Evolutionary conservation across 768 basidiomycete species (phyloP).

Genomic region (Mycena pura): DNA sequence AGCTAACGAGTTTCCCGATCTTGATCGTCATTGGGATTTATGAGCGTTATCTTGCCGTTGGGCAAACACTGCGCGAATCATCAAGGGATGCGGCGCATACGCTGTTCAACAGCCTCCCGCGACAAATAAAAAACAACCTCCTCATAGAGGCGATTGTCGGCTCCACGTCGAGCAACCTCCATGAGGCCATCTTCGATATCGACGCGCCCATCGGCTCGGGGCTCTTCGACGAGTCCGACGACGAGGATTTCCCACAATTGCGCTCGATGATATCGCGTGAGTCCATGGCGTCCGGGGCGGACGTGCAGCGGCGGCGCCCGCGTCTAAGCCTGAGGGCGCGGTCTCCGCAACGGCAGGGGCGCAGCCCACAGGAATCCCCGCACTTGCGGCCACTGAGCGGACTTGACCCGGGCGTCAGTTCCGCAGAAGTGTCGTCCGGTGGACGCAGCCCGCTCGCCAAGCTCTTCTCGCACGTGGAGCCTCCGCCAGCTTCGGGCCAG

Average conservation of each 20-base stretch:
- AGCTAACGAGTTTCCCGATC: constrained; percentile 81
- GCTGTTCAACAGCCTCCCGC: constrained; percentile 70
- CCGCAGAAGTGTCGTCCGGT: constrained; percentile 32
- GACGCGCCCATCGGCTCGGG: constrained; percentile 56
- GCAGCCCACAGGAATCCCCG: constrained; percentile 25
- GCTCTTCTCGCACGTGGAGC: constrained; percentile 46
- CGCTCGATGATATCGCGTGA: constrained; percentile 49
- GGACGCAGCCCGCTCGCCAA: constrained; percentile 55
- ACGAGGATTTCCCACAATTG: constrained; percentile 48
- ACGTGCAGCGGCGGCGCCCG: constrained; percentile 24
- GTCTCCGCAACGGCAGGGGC: constrained; percentile 23
- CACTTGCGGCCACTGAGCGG: constrained; percentile 27
- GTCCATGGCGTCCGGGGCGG: constrained; percentile 29
- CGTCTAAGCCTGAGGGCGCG: constrained; percentile 30
- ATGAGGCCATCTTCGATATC: constrained; percentile 82
- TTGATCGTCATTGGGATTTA: constrained; percentile 79
- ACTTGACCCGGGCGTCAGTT: constrained; percentile 22
- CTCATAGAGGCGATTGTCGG: constrained; percentile 81
- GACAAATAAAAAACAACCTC: constrained; percentile 75
- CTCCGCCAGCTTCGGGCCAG: constrained; percentile 31
- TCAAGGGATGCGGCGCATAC: constrained; percentile 59
- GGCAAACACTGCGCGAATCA: constrained; percentile 56
- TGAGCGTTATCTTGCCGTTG: constrained; percentile 71
- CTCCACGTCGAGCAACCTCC: constrained; percentile 66
- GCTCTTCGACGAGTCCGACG: constrained; percentile 58